Evolutionary conservation across 2,329 filamentous ascomycete species (phyloP).

Genomic region (Rosellinia necatrix): DNA sequence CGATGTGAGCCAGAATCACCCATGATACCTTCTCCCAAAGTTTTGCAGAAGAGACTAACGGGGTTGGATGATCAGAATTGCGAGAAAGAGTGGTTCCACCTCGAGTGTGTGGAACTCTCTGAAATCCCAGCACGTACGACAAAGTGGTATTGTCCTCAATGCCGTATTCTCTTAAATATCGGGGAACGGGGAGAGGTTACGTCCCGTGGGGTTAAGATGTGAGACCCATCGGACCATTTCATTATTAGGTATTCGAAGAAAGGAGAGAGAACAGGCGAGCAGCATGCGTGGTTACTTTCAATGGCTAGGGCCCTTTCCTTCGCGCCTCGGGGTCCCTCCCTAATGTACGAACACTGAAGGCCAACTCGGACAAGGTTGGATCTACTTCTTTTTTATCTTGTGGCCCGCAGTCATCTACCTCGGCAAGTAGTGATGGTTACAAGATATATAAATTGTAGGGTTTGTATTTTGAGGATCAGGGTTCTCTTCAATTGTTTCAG

Average conservation of each 20-base stretch:
- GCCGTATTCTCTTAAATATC: conserved; percentile 65
- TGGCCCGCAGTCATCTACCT: neutral
- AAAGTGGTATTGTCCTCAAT: conserved; percentile 86
- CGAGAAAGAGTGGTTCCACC: conserved; percentile 84
- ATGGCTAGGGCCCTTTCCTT: too few relatives aligned
- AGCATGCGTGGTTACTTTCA: neutral
- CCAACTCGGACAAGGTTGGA: neutral
- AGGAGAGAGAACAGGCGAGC: neutral
- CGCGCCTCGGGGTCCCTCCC: too few relatives aligned
- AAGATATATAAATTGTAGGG: neutral
- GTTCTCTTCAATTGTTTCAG: neutral
- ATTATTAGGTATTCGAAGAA: neutral
- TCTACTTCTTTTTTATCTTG: too few relatives aligned
- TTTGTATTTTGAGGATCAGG: conserved; percentile 4
- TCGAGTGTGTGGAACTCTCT: conserved; percentile 73
- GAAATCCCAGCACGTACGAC: conserved; percentile 72
- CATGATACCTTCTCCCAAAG: conserved; percentile 18
- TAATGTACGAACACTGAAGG: too few relatives aligned
- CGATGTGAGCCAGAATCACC: conserved; percentile 60
- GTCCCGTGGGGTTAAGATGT: conserved; percentile 59
- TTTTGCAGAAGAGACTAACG: conserved; percentile 31
- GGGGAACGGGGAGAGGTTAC: conserved; percentile 67
- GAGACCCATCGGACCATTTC: conserved; percentile 12
- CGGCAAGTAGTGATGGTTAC: neutral
- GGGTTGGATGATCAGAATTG: conserved; percentile 57